Evolutionary conservation across 2,329 filamentous ascomycete genomes (phyloP).

Genomic region (Stemphylium vesicarium): DNA sequence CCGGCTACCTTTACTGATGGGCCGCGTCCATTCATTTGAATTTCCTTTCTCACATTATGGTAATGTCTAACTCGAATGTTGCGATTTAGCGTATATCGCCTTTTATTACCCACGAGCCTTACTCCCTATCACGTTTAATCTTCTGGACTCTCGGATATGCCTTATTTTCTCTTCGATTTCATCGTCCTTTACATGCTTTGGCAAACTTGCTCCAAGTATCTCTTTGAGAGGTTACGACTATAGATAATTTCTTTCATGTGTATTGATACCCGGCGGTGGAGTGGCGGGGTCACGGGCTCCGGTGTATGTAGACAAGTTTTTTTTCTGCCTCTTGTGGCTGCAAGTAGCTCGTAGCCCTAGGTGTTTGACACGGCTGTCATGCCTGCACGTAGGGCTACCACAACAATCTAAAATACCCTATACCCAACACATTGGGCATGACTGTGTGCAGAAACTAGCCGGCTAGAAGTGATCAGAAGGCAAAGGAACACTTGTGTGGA

Average conservation of each 20-base stretch:
- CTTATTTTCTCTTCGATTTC: not conserved
- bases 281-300: slow-evolving; percentile 27
- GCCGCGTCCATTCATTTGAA: not conserved
- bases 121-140: slow-evolving; percentile 14
- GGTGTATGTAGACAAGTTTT: slow-evolving; percentile 24
- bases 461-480: slow-evolving; percentile 6
- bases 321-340: slow-evolving; percentile 2
- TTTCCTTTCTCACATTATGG: slow-evolving; percentile 13
- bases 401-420: slow-evolving; percentile 1
- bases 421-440: slow-evolving; percentile 6
- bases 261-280: slow-evolving; percentile 41
- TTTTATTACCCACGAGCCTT: slow-evolving; percentile 9
- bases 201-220: slow-evolving; percentile 1
- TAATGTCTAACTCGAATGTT: slow-evolving; percentile 42
- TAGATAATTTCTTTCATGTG: slow-evolving; percentile 23
- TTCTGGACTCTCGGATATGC: not conserved
- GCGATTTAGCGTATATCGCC: slow-evolving; percentile 30
- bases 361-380: slow-evolving; percentile 3
- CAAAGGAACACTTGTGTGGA: slow-evolving; percentile 5
- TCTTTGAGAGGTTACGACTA: slow-evolving; percentile 17
- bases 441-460: slow-evolving; percentile 1
- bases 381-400: slow-evolving; percentile 4
- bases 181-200: not conserved
- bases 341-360: slow-evolving; percentile 12
- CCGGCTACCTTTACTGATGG: slow-evolving; percentile 33